phyloP scores from a whole-genome alignment of 2,329 filamentous ascomycete species.

The Penicillium rolfsii region DNA sequence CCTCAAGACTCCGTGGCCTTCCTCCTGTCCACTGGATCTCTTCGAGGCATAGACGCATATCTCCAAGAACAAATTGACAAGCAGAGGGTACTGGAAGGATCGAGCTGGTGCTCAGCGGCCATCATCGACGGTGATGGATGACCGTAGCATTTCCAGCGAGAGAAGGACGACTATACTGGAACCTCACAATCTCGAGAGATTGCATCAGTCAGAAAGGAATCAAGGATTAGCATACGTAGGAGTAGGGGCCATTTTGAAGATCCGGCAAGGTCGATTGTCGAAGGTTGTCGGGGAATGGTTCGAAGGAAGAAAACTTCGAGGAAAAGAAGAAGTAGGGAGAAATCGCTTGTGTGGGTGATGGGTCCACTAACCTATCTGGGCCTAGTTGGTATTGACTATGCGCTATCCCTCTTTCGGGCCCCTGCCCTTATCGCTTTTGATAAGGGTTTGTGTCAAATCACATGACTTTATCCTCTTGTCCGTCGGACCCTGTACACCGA shows the following conservation, averaged over 20 bases:
- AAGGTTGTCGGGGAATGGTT: slow-evolving; percentile 38
- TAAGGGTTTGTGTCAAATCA: slow-evolving; percentile 32
- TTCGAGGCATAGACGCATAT: slow-evolving; percentile 31
- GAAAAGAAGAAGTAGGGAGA: slow-evolving; percentile 29
- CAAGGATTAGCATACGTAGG: slow-evolving; percentile 61
- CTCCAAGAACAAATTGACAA: slow-evolving; percentile 31
- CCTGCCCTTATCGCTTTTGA: slow-evolving; percentile 26
- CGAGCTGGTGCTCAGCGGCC: slow-evolving; percentile 70
- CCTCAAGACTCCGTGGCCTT: slow-evolving; percentile 74
- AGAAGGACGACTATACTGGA: slow-evolving; percentile 82
- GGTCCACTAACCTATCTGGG: slow-evolving; percentile 27
- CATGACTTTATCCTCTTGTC: slow-evolving; percentile 27
- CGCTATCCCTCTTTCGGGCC: slow-evolving; percentile 5
- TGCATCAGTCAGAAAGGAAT: slow-evolving; percentile 40
- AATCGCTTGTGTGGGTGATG: slow-evolving; percentile 42
- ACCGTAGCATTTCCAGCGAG: slow-evolving; percentile 64
- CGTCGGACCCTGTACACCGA: slow-evolving; percentile 2
- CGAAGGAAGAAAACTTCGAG: slow-evolving; percentile 30
- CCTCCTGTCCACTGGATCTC: slow-evolving; percentile 57
- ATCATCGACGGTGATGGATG: slow-evolving; percentile 25
- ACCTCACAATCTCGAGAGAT: slow-evolving; percentile 51
- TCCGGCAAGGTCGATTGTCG: slow-evolving; percentile 43
- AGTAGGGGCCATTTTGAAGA: slow-evolving; percentile 62
- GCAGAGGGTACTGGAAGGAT: slow-evolving; percentile 62
- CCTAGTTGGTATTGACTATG: background rate